Evolutionary conservation across 2,329 filamentous ascomycete species (phyloP).

Genomic region (Monilinia aucupariae): DNA sequence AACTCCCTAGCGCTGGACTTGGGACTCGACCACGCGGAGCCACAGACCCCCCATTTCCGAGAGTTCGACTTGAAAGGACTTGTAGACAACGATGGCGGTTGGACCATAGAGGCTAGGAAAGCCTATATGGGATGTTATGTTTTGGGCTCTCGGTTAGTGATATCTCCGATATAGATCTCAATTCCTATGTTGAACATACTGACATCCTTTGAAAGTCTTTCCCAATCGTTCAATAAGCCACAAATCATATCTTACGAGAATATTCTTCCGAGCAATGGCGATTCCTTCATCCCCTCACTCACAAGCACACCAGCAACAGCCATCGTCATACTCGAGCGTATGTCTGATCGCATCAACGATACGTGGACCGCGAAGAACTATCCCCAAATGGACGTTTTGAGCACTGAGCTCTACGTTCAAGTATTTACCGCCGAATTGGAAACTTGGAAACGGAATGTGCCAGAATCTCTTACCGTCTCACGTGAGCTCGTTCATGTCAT

Average conservation of each 20-base stretch:
- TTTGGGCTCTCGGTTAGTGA: slow-evolving; percentile 28
- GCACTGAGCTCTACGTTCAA: slow-evolving; percentile 28
- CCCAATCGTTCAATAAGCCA: slow-evolving; percentile 29
- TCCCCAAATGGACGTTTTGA: slow-evolving; percentile 21
- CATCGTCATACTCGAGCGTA: slow-evolving; percentile 24
- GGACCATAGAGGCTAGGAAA: slow-evolving; percentile 27
- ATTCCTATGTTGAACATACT: background rate
- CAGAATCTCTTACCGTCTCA: slow-evolving; percentile 19
- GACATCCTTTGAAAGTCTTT: slow-evolving; percentile 7
- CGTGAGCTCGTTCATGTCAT: slow-evolving; percentile 18
- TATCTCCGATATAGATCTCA: background rate
- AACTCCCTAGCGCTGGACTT: slow-evolving; percentile 35
- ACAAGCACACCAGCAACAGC: background rate
- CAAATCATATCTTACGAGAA: slow-evolving; percentile 27
- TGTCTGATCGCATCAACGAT: slow-evolving; percentile 23
- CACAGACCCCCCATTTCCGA: slow-evolving; percentile 23
- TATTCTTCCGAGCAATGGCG: slow-evolving; percentile 19
- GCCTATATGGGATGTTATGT: slow-evolving; percentile 35
- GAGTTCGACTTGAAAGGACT: slow-evolving; percentile 24
- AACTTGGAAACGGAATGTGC: slow-evolving; percentile 23
- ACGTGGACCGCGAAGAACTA: slow-evolving; percentile 10
- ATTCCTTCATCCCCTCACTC: slow-evolving; percentile 17
- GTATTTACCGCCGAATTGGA: slow-evolving; percentile 28
- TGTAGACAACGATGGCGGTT: slow-evolving; percentile 19
- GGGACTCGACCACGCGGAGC: slow-evolving; percentile 29